Conservation (phyloP, 2,329 filamentous ascomycete genomes). For the Akanthomyces lecanii region DNA sequence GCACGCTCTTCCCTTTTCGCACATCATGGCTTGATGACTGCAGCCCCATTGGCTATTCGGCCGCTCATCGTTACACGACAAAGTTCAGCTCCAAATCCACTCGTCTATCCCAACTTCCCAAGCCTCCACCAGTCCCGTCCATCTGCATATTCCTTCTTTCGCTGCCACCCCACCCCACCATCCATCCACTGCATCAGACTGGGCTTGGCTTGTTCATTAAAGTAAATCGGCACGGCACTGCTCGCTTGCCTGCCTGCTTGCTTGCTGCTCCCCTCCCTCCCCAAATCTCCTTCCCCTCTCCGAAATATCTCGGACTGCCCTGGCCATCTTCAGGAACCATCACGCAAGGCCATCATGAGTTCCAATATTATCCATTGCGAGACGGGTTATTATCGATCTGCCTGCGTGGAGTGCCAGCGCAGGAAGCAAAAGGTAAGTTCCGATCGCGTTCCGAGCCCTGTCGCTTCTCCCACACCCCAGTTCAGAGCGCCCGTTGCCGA, state of each 20-base stretch:
- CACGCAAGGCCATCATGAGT: constrained; percentile 10
- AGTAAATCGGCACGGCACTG: background rate
- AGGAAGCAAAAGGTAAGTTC: constrained; percentile 35
- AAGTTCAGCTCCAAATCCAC: no score
- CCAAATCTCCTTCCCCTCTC: constrained; percentile 1
- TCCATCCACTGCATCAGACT: background rate
- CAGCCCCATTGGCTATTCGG: no score
- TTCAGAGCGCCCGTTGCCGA: background rate
- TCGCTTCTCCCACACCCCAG: background rate
- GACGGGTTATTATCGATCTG: constrained; percentile 27
- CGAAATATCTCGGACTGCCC: constrained; percentile 9
- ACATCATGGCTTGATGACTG: no score
- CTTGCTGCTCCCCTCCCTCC: background rate
- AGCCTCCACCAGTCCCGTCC: background rate
- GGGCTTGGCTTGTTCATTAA: background rate
- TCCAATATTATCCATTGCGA: constrained; percentile 17
- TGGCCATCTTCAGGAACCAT: constrained; percentile 1
- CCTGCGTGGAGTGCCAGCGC: constrained; percentile 42
- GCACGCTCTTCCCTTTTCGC: no score
- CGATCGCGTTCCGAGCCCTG: background rate
- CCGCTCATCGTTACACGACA: no score
- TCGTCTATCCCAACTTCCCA: no score
- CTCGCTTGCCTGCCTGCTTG: background rate
- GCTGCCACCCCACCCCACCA: background rate
- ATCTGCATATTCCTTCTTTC: no score